Base-by-base conservation (phyloP, 805 yeast genomes). In the Candida anglica region DNA sequence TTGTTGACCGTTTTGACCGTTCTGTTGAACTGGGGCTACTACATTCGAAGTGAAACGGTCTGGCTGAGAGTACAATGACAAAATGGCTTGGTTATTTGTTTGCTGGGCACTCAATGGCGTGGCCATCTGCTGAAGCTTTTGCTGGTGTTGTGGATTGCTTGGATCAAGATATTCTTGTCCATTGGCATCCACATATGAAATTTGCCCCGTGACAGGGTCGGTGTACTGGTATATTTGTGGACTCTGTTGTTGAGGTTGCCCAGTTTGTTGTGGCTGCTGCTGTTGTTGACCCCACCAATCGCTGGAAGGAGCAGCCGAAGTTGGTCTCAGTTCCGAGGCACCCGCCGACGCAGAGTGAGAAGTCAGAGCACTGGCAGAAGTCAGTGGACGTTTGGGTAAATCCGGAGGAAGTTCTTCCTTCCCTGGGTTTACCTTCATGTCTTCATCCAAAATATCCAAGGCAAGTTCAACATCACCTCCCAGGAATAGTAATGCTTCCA, bases 131-230 rank as follows among this genome's bases (percentile, higher is more conserved):
- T 54, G 63, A 37, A 67, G 48, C 42, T 62, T 51, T 38, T 60
- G 63, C 43, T 65, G 71, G 38, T 62, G 67, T 29, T 63, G 71
- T 25, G 71, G 75, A 34, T 63, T 61, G 39, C 47, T 60, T 7
- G 75, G 72, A 46, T 72, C 76, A 37, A 73, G 48, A 42, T 72
- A 73, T 47, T 81, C 84, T 46, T 81, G 87, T 2, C 81, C 81
- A 28, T 73, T 77, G 8, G 79, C 71, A 47, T 83, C 89, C 22
- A 82, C 74, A 46, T 82, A 83, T 21, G 74, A 69, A 3, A 81
- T 57, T 30, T 76, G 71, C 9, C 91, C 89, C 0, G 87, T 80
- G 6, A 71, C 62, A 2, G 88, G 87, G 46, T 83, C 89, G 15
- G 81, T 68, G 50, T 78, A 83, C 48, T 81, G 91, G 46, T 61